Conservation (phyloP, 805 yeast species). For the Kodamaea kakaduensis region DNA sequence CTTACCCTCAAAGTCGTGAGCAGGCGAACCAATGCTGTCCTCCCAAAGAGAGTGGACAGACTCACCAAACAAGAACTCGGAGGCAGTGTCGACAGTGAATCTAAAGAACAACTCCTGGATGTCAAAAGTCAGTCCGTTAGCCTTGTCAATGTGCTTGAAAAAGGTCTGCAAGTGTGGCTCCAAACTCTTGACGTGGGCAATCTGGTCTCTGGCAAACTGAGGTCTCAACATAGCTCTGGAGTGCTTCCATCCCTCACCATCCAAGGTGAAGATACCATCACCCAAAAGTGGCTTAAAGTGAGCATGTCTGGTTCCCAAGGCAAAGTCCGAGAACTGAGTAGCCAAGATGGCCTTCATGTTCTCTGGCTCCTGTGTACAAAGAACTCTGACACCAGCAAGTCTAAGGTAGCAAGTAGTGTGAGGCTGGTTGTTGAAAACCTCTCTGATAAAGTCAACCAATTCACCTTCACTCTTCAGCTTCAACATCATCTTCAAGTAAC, state of each 20-base stretch:
- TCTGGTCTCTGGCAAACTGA: constrained; percentile 25
- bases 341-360: constrained; percentile 26
- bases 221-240: constrained; percentile 27
- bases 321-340: constrained; percentile 24
- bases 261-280: constrained; percentile 26
- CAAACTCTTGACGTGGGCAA: constrained; percentile 23
- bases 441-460: constrained; percentile 19
- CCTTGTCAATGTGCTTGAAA: constrained; percentile 13
- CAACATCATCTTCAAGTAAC: constrained; percentile 13
- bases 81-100: constrained; percentile 38
- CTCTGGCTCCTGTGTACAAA: constrained; percentile 22
- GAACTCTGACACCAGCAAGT: constrained; percentile 16
- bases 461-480: constrained; percentile 21
- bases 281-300: constrained; percentile 21
- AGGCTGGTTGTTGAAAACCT: constrained; percentile 7
- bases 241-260: constrained; percentile 28
- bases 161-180: constrained; percentile 22
- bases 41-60: constrained; percentile 28
- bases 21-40: constrained; percentile 14
- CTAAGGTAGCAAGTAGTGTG: constrained; percentile 9
- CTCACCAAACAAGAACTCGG: constrained; percentile 42
- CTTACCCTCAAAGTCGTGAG: constrained; percentile 18
- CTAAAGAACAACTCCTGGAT: constrained; percentile 32
- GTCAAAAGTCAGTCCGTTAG: constrained; percentile 27
- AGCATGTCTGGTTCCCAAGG: constrained; percentile 21